Evolutionary conservation across 2,329 filamentous ascomycete species (phyloP), one percentile per base, ranked within the genome.

Genomic region (Huntiella savannae): DNA sequence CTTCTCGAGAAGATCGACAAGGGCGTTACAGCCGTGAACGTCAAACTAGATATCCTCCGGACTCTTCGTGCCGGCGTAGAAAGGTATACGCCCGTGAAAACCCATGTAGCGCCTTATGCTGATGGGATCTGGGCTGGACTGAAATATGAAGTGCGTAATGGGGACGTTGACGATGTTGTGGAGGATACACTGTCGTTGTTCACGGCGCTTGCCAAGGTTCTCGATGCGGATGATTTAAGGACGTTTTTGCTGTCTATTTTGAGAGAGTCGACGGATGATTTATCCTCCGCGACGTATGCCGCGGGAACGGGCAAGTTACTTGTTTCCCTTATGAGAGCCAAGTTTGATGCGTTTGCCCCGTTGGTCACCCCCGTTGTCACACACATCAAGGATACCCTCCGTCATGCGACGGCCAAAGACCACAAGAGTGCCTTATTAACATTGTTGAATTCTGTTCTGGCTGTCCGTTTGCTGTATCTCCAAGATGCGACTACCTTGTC

Each of bases 101-200:
- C 66, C 46, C 68, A 63, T 6, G 55, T 75, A 11, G 60, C 60
- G 1, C 71, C 72, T 0, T 66, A 69, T 42, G 59, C 64, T 13
- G 61, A 66, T 43, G 63, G 67, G 39, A 66, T 75, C 40, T 77
- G 73, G 73, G 62, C 63, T 28, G 71, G 71, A n/a, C 65, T 77
- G 40, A 77, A 76, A 54, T 76, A 74, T 50, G 73, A 77, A 52
- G 73, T 76, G 10, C 68, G 73, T 33, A 75, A 76, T 46, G 73
- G 73, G 10, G 73, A 77, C 49, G 64, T 72, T 6, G 66, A 70
- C 49, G 73, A 75, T 50, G 67, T 66, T 1, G 70, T 75, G 11
- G 68, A 72, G 54, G 67, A 67, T 3, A 75, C 72, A 1, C 58
- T 76, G 12, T 67, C 68, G 40, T 69, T 72, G 3, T 64, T 77